These are phyloP conservation scores for Theileria parva DNA, from an alignment of 169 alveolate genomes.

Conservation along the genomic window DNA sequence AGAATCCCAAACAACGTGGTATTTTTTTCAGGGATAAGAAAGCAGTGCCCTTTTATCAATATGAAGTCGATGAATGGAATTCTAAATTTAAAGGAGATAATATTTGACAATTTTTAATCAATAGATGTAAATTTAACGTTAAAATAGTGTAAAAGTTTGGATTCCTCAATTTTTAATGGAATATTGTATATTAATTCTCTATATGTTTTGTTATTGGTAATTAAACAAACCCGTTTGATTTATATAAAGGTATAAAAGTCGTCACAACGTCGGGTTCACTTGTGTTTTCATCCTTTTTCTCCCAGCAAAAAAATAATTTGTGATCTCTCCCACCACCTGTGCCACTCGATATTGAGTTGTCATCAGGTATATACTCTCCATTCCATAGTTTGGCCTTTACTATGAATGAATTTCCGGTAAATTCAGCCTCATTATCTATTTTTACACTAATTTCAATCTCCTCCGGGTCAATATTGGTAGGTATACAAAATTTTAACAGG, in stretches of 20 bases:
- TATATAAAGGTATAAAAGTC: conserved; percentile 2
- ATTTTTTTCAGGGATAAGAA: conserved; percentile 51
- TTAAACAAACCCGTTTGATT: conserved; percentile 8
- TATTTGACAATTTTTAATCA: conserved; percentile 10
- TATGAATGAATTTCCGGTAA: background rate
- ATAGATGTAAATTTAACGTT: conserved; percentile 17
- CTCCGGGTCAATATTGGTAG: background rate
- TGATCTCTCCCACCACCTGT: background rate
- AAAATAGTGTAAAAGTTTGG: conserved; percentile 11
- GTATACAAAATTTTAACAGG: background rate
- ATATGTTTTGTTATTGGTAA: background rate
- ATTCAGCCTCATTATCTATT: background rate
- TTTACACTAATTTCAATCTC: background rate
- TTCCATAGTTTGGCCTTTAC: background rate
- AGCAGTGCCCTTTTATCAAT: conserved; percentile 29
- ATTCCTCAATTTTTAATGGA: conserved; percentile 3
- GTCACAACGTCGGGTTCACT: background rate
- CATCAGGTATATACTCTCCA: background rate
- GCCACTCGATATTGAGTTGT: background rate
- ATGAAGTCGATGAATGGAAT: conserved; percentile 60
- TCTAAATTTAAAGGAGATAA: conserved; percentile 9
- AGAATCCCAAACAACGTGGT: conserved; percentile 53
- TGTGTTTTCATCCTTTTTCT: background rate
- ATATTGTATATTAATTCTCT: background rate
- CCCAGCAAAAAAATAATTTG: background rate